Evolutionary conservation across 176 grass and related monocot species (phyloP).

Genomic region (Aegilops tauschii): DNA sequence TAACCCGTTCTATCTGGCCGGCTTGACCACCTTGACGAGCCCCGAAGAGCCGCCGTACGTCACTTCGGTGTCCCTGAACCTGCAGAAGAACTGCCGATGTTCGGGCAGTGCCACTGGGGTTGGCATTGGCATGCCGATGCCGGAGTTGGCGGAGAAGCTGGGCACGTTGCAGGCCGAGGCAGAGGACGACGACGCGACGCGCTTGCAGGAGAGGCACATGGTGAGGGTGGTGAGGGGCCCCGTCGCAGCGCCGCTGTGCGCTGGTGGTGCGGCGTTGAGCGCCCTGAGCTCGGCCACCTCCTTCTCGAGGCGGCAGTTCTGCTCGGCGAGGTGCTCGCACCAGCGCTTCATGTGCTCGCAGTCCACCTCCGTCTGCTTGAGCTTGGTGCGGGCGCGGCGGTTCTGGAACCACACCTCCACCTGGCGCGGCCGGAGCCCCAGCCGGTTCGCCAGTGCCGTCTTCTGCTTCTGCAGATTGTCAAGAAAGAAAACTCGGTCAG

Average conservation of each 20-base stretch:
- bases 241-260: background rate
- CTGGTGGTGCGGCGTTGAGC: slow-evolving; percentile 53
- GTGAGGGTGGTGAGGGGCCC: slow-evolving; percentile 52
- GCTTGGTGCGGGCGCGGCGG: slow-evolving; percentile 73
- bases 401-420: slow-evolving; percentile 99
- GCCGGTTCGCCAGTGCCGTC: slow-evolving; percentile 57
- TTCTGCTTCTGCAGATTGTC: slow-evolving; percentile 66
- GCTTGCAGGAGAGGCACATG: slow-evolving; percentile 91
- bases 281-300: slow-evolving; percentile 82
- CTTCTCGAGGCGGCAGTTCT: slow-evolving; percentile 91
- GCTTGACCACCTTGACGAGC: slow-evolving; percentile 28
- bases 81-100: slow-evolving; percentile 39
- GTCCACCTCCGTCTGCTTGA: slow-evolving; percentile 99
- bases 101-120: background rate
- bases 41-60: slow-evolving; percentile 7
- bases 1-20: slow-evolving; percentile 25
- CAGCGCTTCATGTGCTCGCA: slow-evolving; percentile 91
- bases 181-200: slow-evolving; percentile 38
- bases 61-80: slow-evolving; percentile 28
- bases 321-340: slow-evolving; percentile 87
- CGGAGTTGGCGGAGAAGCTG: background rate
- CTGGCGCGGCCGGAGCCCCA: slow-evolving; percentile 72
- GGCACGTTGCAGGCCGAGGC: background rate
- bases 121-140: background rate
- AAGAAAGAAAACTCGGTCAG: background rate